phyloP scores from a whole-genome alignment of 2,329 filamentous ascomycete species.

The Calonectria henricotiae region DNA sequence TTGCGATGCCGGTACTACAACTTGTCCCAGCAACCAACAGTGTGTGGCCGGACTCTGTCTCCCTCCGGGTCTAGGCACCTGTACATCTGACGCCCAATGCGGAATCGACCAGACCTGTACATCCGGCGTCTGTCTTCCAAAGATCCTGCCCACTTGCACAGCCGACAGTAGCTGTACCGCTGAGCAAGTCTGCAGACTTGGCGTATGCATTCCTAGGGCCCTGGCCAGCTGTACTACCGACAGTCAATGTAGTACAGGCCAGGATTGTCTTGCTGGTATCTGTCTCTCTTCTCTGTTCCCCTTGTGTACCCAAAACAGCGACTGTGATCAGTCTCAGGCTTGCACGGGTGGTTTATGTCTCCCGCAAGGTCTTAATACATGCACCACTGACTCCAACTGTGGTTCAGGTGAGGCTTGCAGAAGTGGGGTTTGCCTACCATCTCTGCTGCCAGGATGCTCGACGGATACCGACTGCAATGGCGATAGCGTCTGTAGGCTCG shows the following conservation, averaged over 20 bases:
- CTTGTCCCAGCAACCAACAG: background rate
- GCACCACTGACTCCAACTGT: background rate
- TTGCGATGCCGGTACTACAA: constrained; percentile 4
- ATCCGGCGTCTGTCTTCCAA: constrained; percentile 18
- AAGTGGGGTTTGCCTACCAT: constrained; percentile 19
- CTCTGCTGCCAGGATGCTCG: constrained; percentile 21
- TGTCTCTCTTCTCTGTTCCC: constrained; percentile 16
- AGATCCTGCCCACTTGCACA: constrained; percentile 17
- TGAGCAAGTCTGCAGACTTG: constrained; percentile 33
- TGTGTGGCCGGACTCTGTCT: constrained; percentile 27
- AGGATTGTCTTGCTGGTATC: constrained; percentile 17
- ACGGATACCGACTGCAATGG: constrained; percentile 27
- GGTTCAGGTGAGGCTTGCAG: constrained; percentile 10
- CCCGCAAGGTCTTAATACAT: constrained; percentile 9
- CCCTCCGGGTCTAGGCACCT: background rate
- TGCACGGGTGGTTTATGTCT: constrained; percentile 26
- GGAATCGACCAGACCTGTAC: constrained; percentile 12
- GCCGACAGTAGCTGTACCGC: constrained; percentile 19
- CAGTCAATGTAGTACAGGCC: constrained; percentile 5
- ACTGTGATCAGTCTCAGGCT: constrained; percentile 14
- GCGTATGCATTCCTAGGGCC: constrained; percentile 21
- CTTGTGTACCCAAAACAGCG: background rate
- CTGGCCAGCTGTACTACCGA: constrained; percentile 17
- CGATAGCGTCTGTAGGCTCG: constrained; percentile 22
- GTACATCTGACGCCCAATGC: constrained; percentile 3